phyloP scores from a whole-genome alignment of 1,139 yeast genomes.

The Sugiyamaella grinbergsii region DNA sequence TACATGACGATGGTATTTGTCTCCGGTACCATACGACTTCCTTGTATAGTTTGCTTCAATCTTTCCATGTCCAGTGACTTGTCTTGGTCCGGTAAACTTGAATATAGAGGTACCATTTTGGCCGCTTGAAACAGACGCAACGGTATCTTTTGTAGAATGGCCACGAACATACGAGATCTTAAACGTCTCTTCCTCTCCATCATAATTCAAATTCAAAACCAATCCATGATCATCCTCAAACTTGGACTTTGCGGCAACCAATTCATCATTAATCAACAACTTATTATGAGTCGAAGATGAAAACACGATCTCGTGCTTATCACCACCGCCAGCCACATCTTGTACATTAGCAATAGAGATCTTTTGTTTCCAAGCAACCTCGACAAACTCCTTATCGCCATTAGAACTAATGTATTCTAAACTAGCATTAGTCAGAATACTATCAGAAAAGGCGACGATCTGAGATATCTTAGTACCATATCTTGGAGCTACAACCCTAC shows the following conservation, averaged over 20 bases:
- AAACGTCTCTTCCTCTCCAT: slow-evolving; percentile 2
- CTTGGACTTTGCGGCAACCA: background rate
- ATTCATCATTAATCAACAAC: slow-evolving; percentile 21
- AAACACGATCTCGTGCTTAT: slow-evolving; percentile 24
- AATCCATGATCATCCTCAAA: slow-evolving; percentile 9
- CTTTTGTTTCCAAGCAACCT: slow-evolving; percentile 26
- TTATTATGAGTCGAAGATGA: slow-evolving; percentile 20
- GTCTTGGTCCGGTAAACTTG: slow-evolving; percentile 23
- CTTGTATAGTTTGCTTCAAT: slow-evolving; percentile 19
- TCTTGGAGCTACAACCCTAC: slow-evolving; percentile 10
- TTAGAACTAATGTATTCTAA: slow-evolving; percentile 18
- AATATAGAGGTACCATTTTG: slow-evolving; percentile 26
- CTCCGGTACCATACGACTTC: background rate
- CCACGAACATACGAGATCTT: slow-evolving; percentile 19
- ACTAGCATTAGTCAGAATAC: slow-evolving; percentile 16
- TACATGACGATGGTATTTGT: slow-evolving; percentile 23
- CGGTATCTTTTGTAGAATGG: slow-evolving; percentile 8
- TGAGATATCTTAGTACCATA: slow-evolving; percentile 15
- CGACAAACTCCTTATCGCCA: slow-evolving; percentile 9
- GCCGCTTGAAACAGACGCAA: slow-evolving; percentile 16
- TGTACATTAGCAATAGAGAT: slow-evolving; percentile 22
- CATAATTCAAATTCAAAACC: slow-evolving; percentile 11
- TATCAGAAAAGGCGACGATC: slow-evolving; percentile 10
- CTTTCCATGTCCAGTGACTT: slow-evolving; percentile 22
- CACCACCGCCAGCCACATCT: slow-evolving; percentile 20